Conservation (phyloP, 2,329 filamentous ascomycete species). For the Colletotrichum tabaci region DNA sequence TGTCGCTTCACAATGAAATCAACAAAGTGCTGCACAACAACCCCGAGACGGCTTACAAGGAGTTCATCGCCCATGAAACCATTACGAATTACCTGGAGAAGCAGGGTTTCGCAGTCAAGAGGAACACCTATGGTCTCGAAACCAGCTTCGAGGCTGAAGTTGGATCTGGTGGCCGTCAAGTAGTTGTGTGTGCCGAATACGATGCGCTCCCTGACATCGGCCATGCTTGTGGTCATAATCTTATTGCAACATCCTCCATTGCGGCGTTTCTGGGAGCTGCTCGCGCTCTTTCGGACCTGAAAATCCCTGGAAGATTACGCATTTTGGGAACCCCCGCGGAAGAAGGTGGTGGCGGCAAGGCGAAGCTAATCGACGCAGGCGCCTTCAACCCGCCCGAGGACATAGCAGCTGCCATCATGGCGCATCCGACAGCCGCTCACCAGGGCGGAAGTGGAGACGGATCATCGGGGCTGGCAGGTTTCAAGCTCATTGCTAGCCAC, state of each 20-base stretch:
- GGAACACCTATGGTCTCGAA: constrained; percentile 64
- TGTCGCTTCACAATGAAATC: constrained; percentile 38
- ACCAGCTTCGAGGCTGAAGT: constrained; percentile 66
- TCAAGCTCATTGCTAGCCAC: constrained; percentile 51
- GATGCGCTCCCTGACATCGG: constrained; percentile 64
- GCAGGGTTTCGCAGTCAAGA: constrained; percentile 62
- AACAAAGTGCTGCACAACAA: constrained; percentile 55
- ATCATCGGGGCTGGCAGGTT: constrained; percentile 46
- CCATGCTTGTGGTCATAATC: constrained; percentile 62
- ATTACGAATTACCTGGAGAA: constrained; percentile 61
- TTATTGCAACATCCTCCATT: constrained; percentile 59
- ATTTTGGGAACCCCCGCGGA: constrained; percentile 61
- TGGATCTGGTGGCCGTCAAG: constrained; percentile 58
- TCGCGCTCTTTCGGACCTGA: constrained; percentile 50
- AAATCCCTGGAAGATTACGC: constrained; percentile 53
- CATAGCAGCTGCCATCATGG: constrained; percentile 58
- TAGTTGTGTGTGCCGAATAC: constrained; percentile 63
- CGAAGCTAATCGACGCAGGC: constrained; percentile 52
- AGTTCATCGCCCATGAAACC: constrained; percentile 65
- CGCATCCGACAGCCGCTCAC: constrained; percentile 36
- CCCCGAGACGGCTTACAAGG: constrained; percentile 67
- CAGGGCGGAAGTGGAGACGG: constrained; percentile 22
- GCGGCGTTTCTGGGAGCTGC: constrained; percentile 58
- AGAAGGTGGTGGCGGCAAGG: constrained; percentile 60
- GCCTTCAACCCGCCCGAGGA: constrained; percentile 47